Evolutionary conservation across 192 early-diverging fungal genomes (phyloP), one percentile per base, ranked within the genome.

Genomic region (Hyaloraphidium curvatum): DNA sequence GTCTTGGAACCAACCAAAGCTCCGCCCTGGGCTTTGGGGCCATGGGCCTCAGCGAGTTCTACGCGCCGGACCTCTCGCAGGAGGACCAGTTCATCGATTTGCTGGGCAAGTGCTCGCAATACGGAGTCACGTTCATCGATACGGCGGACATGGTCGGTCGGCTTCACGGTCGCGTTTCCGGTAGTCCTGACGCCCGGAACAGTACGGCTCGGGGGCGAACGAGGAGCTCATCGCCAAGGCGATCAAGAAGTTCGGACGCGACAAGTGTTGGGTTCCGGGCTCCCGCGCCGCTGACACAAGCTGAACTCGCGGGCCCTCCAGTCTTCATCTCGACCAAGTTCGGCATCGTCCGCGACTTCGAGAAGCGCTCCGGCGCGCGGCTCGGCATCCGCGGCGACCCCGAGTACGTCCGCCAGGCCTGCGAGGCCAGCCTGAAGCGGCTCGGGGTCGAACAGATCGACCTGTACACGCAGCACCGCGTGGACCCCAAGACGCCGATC

Each of bases 401-500:
- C 25, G 43, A 48, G 23, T 48, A 48, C 25, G 43, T 48, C 43
- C 14, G 25, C 17, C 43, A 48, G 19, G 43, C 43, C 7, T 48
- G 43, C 43, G 25, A 48, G 25, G 43, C 43, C 25, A 48, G 43
- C 23, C 43, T 48, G 17, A 25, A 48, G 19, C 43, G 19, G 7
- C 43, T 48, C 43, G 43, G 25, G 19, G 25, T 25, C 7, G 43
- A 48, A 9, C 25, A 48, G 9, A 48, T 48, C 5, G 43, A 48
- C 43, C 43, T 48, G 43, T 48, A 48, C 43, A 22, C 14, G 17
- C 43, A 48, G 43, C 43, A 48, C 43, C 43, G 43, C 14, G 43
- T 48, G 11, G 43, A 48, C 43, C 43, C 43, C 43, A 48, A 48
- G 23, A 48, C 43, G 17, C 43, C 43, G 43, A 48, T 48, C 43